Base-by-base conservation (phyloP, 31 red algal species). In the Odonthalia washingtoniensis region DNA sequence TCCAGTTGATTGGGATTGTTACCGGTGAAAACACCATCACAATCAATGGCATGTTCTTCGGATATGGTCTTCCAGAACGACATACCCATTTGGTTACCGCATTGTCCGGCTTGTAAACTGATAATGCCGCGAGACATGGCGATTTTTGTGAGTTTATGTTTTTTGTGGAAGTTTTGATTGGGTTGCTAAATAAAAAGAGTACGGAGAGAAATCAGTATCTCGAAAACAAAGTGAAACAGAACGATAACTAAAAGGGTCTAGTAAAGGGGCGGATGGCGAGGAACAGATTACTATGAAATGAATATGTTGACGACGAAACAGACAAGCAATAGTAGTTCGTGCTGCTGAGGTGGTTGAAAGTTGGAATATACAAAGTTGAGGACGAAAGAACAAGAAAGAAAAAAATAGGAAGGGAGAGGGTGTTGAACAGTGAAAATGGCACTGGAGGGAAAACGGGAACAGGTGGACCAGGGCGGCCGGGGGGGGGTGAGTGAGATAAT, bases 61-160 rank as follows among this genome's bases (percentile, higher is more conserved):
- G 97, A 96, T 72, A 99, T 99, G 53, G 90, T 93, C 65, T 93
- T 70, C 97, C 97, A 99, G 73, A 99, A 99, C 18, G 93, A 91
- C 35, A 82, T 74, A 46, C 97, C 94, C 78, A 99, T 97, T 83
- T 99, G 97, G 92, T 99, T 99, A 77, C 97, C 97, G 67, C 97
- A 99, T 94, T 99, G 97, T 34, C 97, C 97, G 65, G 89, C 92
- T 68, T 92, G 90, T 28, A 92, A 70, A 82, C 90, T 86, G 76
- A 92, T 74, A 60, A 92, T 92, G 57, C 82, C 90, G 77, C 90
- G 90, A 61, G 90, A 92, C 90, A 92, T 92, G 74, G 61, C 27
- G 70, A 86, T 30, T 33, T 16, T 64, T 16, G 28, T 34, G 14
- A 63, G 33, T 61, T n/a, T n/a, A n/a, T n/a, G n/a, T n/a, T n/a